phyloP scores from a whole-genome alignment of 2,329 filamentous ascomycete species.

The Xylariales sp. region DNA sequence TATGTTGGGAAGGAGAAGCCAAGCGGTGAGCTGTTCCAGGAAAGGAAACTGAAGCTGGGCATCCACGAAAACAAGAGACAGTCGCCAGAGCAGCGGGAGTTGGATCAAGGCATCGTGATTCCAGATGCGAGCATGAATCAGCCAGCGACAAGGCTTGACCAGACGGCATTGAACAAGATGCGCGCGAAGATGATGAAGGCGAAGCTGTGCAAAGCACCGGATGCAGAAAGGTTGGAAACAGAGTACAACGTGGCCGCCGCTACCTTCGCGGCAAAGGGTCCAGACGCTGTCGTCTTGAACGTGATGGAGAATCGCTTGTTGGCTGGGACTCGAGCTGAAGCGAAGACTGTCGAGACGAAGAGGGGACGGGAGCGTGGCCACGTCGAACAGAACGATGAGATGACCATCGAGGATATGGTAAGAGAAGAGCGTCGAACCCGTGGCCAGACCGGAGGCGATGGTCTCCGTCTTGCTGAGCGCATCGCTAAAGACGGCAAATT shows the following conservation, averaged over 20 bases:
- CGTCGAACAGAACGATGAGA: conserved; percentile 89
- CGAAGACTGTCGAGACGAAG: conserved; percentile 72
- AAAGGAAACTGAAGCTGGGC: conserved; percentile 60
- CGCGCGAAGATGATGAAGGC: conserved; percentile 96
- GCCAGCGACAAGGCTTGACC: conserved; percentile 57
- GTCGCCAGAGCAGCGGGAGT: conserved; percentile 28
- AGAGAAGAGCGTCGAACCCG: conserved; percentile 85
- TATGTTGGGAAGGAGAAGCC: conserved; percentile 85
- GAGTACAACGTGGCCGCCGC: conserved; percentile 77
- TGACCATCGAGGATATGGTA: conserved; percentile 96
- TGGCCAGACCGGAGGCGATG: conserved; percentile 73
- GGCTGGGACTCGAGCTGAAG: conserved; percentile 67
- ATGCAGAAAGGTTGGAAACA: conserved; percentile 71
- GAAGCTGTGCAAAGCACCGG: conserved; percentile 72
- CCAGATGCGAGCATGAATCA: conserved; percentile 46
- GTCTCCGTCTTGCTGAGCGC: conserved; percentile 76
- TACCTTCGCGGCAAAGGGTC: conserved; percentile 49
- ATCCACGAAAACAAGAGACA: conserved; percentile 32
- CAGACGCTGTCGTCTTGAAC: conserved; percentile 72
- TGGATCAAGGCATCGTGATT: conserved; percentile 53
- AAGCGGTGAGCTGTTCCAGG: conserved; percentile 77
- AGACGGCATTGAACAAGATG: conserved; percentile 79
- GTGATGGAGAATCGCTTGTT: conserved; percentile 89
- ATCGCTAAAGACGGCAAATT: conserved; percentile 93
- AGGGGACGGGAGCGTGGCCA: conserved; percentile 78